Base-by-base conservation (phyloP, 805 yeast genomes). In the Spathaspora boniae region DNA sequence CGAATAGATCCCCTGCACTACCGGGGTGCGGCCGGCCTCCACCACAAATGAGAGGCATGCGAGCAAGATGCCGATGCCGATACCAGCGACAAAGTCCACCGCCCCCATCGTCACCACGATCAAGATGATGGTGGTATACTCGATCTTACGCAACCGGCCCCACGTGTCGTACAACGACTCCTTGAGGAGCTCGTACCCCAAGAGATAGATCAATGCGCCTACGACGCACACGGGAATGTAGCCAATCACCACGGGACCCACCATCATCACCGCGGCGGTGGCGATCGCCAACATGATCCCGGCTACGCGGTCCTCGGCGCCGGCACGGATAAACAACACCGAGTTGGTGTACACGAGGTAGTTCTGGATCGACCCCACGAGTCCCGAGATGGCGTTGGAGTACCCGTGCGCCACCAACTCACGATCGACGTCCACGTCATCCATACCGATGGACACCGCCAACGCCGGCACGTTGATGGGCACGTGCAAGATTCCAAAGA, bases 401-500 rank as follows among this genome's bases (percentile, higher is more conserved):
- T 82, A 73, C 3, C 98, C 98, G 60, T 93, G 98, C 0, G 97
- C 97, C 21, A 91, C 82, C 39, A 93, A 72, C 60, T 93, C 98
- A 40, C 89, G 72, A 58, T 93, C 95, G 26, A 93, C 95, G 54
- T 89, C 95, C 46, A 85, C 77, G 38, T 81, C 80, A 57, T 85
- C 93, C 74, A 85, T 82, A 3, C 86, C 86, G 1, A 86, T 74
- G 5, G 95, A 83, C 12, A 89, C 93, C 0, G 98, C 97, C 31
- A 93, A 69, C 0, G 98, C 98, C 1, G 98, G 98, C 9, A 93
- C 97, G 55, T 93, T 93, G 41, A 93, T 93, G 4, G 98, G 98
- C 8, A 93, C 98, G 51, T 93, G 98, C 37, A 93, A 64, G 26
- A 93, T 83, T 9, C 98, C 98, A 52, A 93, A 93, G 54, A 93